Conservation (phyloP, 2,329 filamentous ascomycete genomes). For the Colletotrichum truncatum region DNA sequence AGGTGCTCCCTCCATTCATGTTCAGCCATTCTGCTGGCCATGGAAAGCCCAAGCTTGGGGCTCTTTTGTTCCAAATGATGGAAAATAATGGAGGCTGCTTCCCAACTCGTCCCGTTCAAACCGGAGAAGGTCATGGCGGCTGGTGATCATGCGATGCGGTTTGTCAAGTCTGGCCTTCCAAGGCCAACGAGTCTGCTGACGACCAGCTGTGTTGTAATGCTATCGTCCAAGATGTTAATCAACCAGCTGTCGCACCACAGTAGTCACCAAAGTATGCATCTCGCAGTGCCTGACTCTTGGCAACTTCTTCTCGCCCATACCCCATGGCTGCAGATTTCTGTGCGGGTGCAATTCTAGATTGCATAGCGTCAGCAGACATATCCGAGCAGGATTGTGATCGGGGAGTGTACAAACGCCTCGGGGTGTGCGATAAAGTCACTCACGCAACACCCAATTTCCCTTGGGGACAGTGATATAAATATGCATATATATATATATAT, state of each 20-base stretch:
- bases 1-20: not conserved
- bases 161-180: not conserved
- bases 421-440: not conserved
- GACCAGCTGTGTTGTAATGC: not conserved
- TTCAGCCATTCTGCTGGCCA: not conserved
- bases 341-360: not conserved
- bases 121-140: not conserved
- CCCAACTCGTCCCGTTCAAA: not conserved
- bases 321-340: not conserved
- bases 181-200: not conserved
- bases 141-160: not conserved
- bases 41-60: not conserved
- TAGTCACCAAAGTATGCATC: not conserved
- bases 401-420: not conserved
- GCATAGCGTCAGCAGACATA: not conserved
- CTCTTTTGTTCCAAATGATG: not conserved
- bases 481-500: too few relatives aligned
- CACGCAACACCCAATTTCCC: conserved; percentile 1
- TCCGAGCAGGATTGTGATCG: not conserved
- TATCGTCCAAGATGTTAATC: not conserved
- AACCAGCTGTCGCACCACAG: not conserved
- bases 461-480: too few relatives aligned
- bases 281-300: not conserved
- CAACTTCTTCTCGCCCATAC: not conserved
- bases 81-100: not conserved